These are phyloP conservation scores for Farysia itapuensis DNA, from an alignment of 1,284 basidiomycete species.

Conservation along the genomic window DNA sequence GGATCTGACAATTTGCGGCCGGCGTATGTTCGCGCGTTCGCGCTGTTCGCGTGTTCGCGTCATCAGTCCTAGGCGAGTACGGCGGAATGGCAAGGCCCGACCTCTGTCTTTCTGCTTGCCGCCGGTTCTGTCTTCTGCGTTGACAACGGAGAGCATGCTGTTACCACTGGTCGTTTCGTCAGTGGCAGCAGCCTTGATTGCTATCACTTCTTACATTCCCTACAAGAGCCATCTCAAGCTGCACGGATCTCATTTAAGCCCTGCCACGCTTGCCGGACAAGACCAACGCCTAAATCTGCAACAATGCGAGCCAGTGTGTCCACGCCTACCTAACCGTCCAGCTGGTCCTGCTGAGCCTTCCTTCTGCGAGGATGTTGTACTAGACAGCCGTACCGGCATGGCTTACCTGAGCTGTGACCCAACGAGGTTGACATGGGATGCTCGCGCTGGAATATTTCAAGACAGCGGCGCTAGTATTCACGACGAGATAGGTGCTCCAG, in stretches of 20 bases:
- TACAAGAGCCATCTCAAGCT: constrained; percentile 31
- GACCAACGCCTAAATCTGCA: constrained; percentile 23
- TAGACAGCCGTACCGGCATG: constrained; percentile 29
- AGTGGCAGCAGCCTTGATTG: constrained; percentile 21
- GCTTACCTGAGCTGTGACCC: constrained; percentile 47
- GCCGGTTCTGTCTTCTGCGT: too few relatives aligned
- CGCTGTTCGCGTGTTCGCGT: too few relatives aligned
- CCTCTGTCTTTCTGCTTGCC: too few relatives aligned
- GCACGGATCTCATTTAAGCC: constrained; percentile 11
- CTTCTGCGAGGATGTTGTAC: constrained; percentile 43
- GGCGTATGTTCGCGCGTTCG: too few relatives aligned
- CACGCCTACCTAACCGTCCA: constrained; percentile 14
- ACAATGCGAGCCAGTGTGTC: constrained; percentile 12
- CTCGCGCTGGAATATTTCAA: constrained; percentile 26
- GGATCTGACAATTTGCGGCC: too few relatives aligned
- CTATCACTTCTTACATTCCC: constrained; percentile 29
- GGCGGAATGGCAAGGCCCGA: too few relatives aligned
- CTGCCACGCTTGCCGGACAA: neutral
- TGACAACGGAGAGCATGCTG: constrained; percentile 6
- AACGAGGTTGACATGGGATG: constrained; percentile 38
- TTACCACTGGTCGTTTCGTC: constrained; percentile 22
- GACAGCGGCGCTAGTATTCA: constrained; percentile 11
- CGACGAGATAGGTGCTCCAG: constrained; percentile 10
- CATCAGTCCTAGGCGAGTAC: too few relatives aligned
- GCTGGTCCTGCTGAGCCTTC: constrained; percentile 31